A percentile compares a stretch with the other conserved stretches of the same genome.
These are phyloP conservation scores for Fraxinus xanthoxyloides DNA, from an alignment of 305 asterid genomes.

Conservation along the genomic window DNA sequence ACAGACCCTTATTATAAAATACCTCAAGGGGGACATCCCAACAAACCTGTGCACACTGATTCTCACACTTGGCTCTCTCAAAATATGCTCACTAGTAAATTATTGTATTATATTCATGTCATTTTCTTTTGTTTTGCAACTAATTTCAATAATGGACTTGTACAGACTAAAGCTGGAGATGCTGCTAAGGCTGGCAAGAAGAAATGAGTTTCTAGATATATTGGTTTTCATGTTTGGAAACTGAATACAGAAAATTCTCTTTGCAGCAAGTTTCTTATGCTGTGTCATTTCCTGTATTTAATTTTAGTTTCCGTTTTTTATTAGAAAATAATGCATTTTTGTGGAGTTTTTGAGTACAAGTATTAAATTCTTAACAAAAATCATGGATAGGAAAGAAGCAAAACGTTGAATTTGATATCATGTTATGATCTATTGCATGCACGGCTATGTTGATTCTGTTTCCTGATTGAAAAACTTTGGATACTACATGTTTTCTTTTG, in stretches of 20 bases:
- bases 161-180: slow-evolving; percentile 64
- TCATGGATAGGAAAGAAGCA: not conserved
- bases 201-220: slow-evolving; percentile 37
- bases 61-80: not conserved
- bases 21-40: not conserved
- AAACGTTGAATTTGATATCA: not conserved
- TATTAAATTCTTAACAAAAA: not conserved
- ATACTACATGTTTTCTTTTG: not conserved
- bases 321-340: not conserved
- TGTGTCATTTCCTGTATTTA: not conserved
- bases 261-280: not conserved
- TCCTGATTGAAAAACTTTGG: not conserved
- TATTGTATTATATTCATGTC: not conserved
- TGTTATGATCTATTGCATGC: not conserved
- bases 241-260: not conserved
- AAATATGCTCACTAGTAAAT: not conserved
- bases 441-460: not conserved
- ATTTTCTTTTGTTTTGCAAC: not conserved
- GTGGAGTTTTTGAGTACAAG: not conserved
- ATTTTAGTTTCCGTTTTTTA: not conserved
- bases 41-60: not conserved
- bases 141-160: not conserved
- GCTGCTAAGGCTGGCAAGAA: slow-evolving; percentile 79
- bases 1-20: too few species aligned
- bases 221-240: slow-evolving; percentile 10